A percentile compares a stretch with the other conserved stretches of the same genome.
Conservation (phyloP, 148 eudicot genomes). For the Gaultheria prostrata region DNA sequence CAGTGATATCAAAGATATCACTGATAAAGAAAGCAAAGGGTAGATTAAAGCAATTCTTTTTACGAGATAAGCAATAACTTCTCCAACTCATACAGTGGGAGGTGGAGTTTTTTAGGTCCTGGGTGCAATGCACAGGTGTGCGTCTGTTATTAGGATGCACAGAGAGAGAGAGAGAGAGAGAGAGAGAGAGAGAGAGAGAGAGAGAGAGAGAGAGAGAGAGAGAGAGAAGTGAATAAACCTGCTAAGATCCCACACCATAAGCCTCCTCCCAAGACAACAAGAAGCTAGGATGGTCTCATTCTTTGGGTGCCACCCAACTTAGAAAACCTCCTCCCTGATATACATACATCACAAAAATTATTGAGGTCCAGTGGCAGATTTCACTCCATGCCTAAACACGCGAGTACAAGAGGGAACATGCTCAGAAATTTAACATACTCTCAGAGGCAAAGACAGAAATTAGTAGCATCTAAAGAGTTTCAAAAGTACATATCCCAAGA, state of each 20-base stretch:
- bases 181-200: neutral
- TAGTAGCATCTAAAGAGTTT: neutral
- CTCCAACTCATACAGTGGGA: too few relatives aligned
- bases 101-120: neutral
- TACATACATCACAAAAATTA: conserved; percentile 18
- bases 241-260: conserved; percentile 98
- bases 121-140: neutral
- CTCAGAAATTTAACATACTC: neutral
- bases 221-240: conserved; percentile 54
- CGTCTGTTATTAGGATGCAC: neutral
- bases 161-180: neutral
- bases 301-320: conserved; percentile 93
- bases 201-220: neutral
- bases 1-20: neutral
- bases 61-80: neutral
- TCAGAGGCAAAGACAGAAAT: neutral
- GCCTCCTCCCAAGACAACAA: conserved; percentile 91
- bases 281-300: conserved; percentile 89
- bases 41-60: neutral
- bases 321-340: conserved; percentile 82
- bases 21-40: neutral
- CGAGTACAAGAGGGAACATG: neutral
- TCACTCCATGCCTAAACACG: neutral
- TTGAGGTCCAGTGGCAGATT: neutral
- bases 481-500: neutral